Evolutionary conservation across 2,329 filamentous ascomycete genomes (phyloP), one percentile per base, ranked within the genome.

Genomic region (Sphaerostilbella broomeana): DNA sequence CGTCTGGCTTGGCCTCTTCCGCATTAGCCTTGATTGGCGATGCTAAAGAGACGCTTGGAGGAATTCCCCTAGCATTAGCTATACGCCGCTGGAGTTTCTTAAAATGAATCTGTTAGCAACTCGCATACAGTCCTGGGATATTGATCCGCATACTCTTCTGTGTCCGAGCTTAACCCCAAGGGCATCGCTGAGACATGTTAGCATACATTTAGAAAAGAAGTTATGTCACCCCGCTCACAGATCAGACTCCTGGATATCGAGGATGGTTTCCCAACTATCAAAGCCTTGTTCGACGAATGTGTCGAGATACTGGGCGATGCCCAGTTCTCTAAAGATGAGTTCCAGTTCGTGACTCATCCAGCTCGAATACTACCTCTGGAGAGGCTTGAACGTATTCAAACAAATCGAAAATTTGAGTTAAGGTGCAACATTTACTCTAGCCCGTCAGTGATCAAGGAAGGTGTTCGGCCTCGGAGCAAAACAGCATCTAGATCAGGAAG

Each of bases 1-100:
- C 66, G 40, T 83, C 81, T 28, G 64, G 57, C 51, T 75, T 75
- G 9, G 61, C 55, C 33, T 73, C 72, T 33, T 84, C 80, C 19
- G 66, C 60, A 35, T 63, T 69, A n/a, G 67, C 58, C 38, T 66
- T 72, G 29, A 63, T 67, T 11, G 67, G 63, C 15, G 73, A 69
- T 16, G 60, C 62, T n/a, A 79, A 53, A 5, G 70, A 72, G 2
- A 64, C 61, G 25, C 73, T 70, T 4, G 75, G 70, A 12, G 73
- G 70, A 40, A 81, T 60, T 15, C 83, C 81, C 56, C 83, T 71
- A 15, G 76, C 78, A 51, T 86, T 84, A 44, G 84, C 84, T 54
- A 92, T 90, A 35, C 82, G 81, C 46, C 85, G 72, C 64, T 92
- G 86, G n/a, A 92, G 70, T 72, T 86, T 87, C 82, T 87, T 44